Base-by-base conservation (phyloP, 2,329 filamentous ascomycete species). In the Fusarium chlamydosporum region DNA sequence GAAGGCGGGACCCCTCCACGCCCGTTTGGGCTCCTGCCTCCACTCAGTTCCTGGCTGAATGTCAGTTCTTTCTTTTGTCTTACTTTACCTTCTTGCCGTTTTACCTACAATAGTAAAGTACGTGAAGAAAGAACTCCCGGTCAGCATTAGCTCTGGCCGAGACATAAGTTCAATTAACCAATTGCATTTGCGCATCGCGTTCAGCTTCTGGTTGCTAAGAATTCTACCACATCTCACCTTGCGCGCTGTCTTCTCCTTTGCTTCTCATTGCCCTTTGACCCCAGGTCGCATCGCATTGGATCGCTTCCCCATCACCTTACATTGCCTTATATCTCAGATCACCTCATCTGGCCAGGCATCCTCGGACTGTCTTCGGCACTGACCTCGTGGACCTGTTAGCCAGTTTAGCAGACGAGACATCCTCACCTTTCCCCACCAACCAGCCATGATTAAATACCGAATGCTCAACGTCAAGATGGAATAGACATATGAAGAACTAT, bases 401-500 rank as follows among this genome's bases (percentile, higher is more conserved):
- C 31, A 42, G 31, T 26, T 45, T n/a, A 33, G 48, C 45, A 64
- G 53, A 61, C 59, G 41, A 64, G 46, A 61, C 58, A 46, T 54
- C 34, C 18, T 70, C 47, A 26, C 26, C 27, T 45, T 35, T 18
- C 37, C 16, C 50, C 48, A 57, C 54, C 41, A 37, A 46, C 53
- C 50, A 54, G 50, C 42, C 55, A 66, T 67, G 60, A 45, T 53
- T 72, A 62, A 64, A 70, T 73, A 72, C 68, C 56, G 70, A 66
- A 65, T 66, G 54, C 56, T 54, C 50, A 50, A 50, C 27, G 53
- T 31, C 37, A 43, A 51, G 52, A 68, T 68, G 46, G 60, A 64
- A 61, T 71, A 74, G 59, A 31, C 27, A 50, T 55, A 48, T 40
- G 57, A 38, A 46, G 34, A 42, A 54, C 46, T 46, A 59, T 54